Evolutionary conservation across 2,329 filamentous ascomycete genomes (phyloP).

Genomic region (Epichloe sp.): DNA sequence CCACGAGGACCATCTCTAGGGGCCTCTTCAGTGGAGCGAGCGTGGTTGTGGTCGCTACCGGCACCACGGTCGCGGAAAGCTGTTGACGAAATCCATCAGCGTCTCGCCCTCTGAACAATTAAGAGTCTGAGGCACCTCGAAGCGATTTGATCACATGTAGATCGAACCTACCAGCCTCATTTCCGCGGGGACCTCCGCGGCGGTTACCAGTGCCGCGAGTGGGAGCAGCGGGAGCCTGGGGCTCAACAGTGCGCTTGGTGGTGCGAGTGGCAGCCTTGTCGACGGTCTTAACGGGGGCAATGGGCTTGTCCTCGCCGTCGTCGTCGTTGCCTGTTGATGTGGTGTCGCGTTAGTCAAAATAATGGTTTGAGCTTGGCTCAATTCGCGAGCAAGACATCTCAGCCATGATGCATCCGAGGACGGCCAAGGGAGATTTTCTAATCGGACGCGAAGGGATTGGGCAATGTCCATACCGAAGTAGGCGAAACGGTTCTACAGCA

Average conservation of each 20-base stretch:
- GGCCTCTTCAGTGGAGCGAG: constrained; percentile 60
- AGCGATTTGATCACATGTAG: background rate
- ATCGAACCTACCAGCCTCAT: constrained; percentile 65
- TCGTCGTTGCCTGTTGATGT: constrained; percentile 42
- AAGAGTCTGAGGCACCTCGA: background rate
- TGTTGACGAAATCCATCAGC: constrained; percentile 21
- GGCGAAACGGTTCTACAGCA: constrained; percentile 80
- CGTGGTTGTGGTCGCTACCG: constrained; percentile 71
- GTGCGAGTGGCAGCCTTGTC: constrained; percentile 69
- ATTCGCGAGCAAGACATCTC: background rate
- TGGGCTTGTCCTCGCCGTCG: constrained; percentile 54
- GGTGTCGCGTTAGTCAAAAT: constrained; percentile 6
- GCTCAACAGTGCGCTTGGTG: constrained; percentile 74
- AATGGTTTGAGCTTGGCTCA: background rate
- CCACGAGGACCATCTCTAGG: constrained; percentile 43
- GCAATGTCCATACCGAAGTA: constrained; percentile 67
- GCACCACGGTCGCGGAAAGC: constrained; percentile 83
- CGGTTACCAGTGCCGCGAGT: constrained; percentile 31
- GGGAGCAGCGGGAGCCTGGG: constrained; percentile 55
- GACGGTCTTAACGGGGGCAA: constrained; percentile 75
- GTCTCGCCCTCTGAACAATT: background rate
- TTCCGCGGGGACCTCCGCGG: constrained; percentile 54
- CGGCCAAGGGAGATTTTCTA: constrained; percentile 5
- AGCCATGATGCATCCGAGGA: background rate
- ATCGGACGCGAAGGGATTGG: constrained; percentile 12